These are phyloP conservation scores for Hemisphaericaspora lyxosophila DNA, from an alignment of 1,139 yeast species.

Conservation along the genomic window DNA sequence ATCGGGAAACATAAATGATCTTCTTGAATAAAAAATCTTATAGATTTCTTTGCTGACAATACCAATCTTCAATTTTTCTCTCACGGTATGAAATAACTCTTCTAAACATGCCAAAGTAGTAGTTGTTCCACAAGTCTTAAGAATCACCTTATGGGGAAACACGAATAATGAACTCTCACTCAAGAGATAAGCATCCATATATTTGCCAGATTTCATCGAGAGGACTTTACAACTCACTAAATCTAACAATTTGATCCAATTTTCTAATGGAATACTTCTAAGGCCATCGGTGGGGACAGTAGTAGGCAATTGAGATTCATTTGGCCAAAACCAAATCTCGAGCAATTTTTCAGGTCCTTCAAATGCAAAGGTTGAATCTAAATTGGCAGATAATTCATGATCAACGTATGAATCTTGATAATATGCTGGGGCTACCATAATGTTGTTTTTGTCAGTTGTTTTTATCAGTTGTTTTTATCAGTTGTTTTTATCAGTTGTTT, in stretches of 20 bases:
- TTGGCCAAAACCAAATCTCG: conserved; percentile 79
- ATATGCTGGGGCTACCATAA: conserved; percentile 48
- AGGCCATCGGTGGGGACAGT: conserved; percentile 45
- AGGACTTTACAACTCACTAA: conserved; percentile 85
- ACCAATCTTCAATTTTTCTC: conserved; percentile 13
- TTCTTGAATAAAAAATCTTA: conserved; percentile 84
- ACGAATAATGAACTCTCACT: conserved; percentile 92
- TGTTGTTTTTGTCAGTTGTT: no score
- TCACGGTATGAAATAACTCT: conserved; percentile 56
- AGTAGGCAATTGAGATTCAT: conserved; percentile 36
- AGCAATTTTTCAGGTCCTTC: conserved; percentile 96
- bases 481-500: not conserved
- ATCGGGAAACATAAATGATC: conserved; percentile 90
- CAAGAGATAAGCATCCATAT: conserved; percentile 79
- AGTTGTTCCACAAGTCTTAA: conserved; percentile 97
- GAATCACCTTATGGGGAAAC: conserved; percentile 76
- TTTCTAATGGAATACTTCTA: conserved; percentile 61
- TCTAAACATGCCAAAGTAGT: conserved; percentile 81
- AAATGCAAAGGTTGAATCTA: conserved; percentile 88
- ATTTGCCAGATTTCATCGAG: conserved; percentile 67
- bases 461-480: no score
- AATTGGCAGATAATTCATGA: conserved; percentile 71
- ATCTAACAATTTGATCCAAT: conserved; percentile 75
- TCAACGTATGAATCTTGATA: conserved; percentile 59
- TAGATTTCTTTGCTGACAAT: conserved; percentile 43